Evolutionary conservation across 768 basidiomycete genomes (phyloP).

Genomic region (Mycena crocata): DNA sequence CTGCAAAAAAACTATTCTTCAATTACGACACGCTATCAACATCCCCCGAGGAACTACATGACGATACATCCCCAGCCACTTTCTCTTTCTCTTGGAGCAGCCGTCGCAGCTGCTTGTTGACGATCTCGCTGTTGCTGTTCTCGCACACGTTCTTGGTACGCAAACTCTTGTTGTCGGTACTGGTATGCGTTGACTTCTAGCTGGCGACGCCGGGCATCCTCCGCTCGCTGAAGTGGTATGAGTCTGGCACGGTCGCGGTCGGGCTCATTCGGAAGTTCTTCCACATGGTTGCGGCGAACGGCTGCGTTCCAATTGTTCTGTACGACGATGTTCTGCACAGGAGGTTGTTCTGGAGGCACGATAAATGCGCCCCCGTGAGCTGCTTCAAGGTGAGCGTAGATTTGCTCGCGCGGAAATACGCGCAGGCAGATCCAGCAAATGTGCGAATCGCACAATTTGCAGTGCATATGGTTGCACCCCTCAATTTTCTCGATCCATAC

Average conservation of each 20-base stretch:
- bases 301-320: not conserved
- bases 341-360: slow-evolving; percentile 20
- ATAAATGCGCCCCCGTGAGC: slow-evolving; percentile 40
- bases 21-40: not conserved
- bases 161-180: slow-evolving; percentile 1
- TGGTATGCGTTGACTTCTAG: not conserved
- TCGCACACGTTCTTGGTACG: not conserved
- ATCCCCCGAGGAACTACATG: slow-evolving; percentile 4
- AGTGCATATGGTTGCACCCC: slow-evolving; percentile 68
- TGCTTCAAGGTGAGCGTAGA: slow-evolving; percentile 48
- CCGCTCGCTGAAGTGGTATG: no score
- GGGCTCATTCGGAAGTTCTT: not conserved
- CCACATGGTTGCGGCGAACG: not conserved
- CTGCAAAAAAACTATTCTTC: no score
- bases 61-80: slow-evolving; percentile 22
- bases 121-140: not conserved
- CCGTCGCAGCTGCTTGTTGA: slow-evolving; percentile 1
- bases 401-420: slow-evolving; percentile 45
- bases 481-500: slow-evolving; percentile 60
- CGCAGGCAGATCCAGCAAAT: slow-evolving; percentile 68
- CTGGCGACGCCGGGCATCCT: not conserved
- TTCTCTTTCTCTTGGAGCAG: slow-evolving; percentile 4
- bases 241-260: not conserved
- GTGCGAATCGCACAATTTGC: slow-evolving; percentile 62
- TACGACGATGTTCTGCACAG: not conserved